Evolutionary conservation across 2,329 filamentous ascomycete species (phyloP), one percentile per base, ranked within the genome.

Genomic region (Colletotrichum destructivum): DNA sequence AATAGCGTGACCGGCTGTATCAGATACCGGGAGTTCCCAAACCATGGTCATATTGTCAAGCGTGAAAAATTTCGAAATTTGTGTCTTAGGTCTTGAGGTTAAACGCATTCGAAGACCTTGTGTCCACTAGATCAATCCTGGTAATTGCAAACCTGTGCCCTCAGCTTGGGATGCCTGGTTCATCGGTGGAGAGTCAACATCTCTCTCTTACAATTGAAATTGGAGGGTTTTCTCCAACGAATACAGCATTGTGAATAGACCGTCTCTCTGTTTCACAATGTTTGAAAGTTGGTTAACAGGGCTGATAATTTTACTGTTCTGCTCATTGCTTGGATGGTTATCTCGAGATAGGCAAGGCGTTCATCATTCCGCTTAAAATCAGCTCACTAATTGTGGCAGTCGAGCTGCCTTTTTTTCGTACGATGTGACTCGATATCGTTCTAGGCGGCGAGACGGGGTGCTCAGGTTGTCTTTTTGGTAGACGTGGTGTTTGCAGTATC

Each of bases 341-440:
- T 73, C 57, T 79, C 77, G 0, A 78, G 74, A 18, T 78, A 74
- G 2, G 77, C 74, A 38, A 80, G 80, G 40, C 75, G 77, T 21
- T 66, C 75, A 46, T 75, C 75, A 12, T 75, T 80, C 7, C 78
- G 71, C 44, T 80, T 79, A 1, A 77, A 75, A 1, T 77, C 75
- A 12, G 76, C 70, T 2, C 76, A 74, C 61, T 80, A 77, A 0
- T 76, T 75, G 35, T 75, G 76, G 57, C 77, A 75, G 59, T 79
- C 79, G 5, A 79, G 74, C 38, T 80, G 77, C 8, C 78, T 64
- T 66, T 80, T 79, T 73, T 79, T 79, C 18, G 61, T 46, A 26
- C 71, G 64, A 3, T 64, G 63, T 5, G 57, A 40, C 0, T 56
- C 40, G 4, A 31, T 49, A 31, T 71, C 46, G 1, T 73, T 47